These are phyloP conservation scores for Botrytis byssoidea DNA, from an alignment of 2,329 filamentous ascomycete species.

Conservation along the genomic window DNA sequence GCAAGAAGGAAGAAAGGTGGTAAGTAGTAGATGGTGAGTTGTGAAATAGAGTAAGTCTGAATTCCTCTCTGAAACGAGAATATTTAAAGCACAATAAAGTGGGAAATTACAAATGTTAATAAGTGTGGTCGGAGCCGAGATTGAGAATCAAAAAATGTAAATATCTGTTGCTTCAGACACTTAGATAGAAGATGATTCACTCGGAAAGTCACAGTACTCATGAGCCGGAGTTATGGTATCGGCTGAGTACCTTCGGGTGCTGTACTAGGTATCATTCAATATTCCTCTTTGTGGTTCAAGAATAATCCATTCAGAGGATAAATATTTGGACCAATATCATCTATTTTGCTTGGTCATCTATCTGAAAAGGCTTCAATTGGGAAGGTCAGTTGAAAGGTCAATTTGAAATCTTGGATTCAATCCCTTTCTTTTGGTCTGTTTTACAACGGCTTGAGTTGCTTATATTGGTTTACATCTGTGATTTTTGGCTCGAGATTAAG, in stretches of 20 bases:
- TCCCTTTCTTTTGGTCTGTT: neutral
- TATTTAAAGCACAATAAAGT: neutral
- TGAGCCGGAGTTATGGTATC: neutral
- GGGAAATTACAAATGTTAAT: neutral
- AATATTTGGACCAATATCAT: neutral
- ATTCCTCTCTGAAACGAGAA: neutral
- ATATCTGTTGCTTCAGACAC: neutral
- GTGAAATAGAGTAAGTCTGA: neutral
- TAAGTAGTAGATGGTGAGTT: neutral
- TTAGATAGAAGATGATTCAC: neutral
- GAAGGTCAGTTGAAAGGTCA: neutral
- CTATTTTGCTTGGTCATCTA: neutral
- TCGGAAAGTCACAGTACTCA: neutral
- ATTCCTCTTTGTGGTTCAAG: neutral
- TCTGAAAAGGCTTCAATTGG: too few species aligned
- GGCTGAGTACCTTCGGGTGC: neutral
- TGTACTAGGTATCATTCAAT: neutral
- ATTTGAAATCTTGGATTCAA: neutral
- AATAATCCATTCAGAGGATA: neutral
- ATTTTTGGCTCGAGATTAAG: rapidly evolving
- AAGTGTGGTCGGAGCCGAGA: neutral
- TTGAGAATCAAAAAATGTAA: neutral
- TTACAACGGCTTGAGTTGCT: neutral
- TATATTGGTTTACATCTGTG: neutral
- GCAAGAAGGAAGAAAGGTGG: neutral